A percentile compares a stretch with the other conserved stretches of the same genome.
These are phyloP conservation scores for Rugonectria rugulosa DNA, from an alignment of 2,329 filamentous ascomycete genomes.

Conservation along the genomic window DNA sequence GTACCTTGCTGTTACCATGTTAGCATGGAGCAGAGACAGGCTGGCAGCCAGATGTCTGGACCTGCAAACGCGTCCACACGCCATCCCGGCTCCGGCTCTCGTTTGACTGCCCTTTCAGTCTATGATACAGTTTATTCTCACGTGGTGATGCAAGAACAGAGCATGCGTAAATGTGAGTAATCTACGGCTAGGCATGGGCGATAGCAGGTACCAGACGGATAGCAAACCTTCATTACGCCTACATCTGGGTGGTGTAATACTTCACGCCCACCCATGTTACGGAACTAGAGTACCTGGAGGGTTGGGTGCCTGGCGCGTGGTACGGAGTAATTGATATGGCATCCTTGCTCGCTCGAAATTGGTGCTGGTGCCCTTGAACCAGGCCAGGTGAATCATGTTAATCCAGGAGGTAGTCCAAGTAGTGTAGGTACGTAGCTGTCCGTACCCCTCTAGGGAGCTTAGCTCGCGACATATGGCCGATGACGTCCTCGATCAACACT, in stretches of 20 bases:
- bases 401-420: background rate
- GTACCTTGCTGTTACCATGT: no score
- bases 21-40: no score
- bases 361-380: no score
- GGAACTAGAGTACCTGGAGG: no score
- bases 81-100: background rate
- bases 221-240: background rate
- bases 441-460: background rate
- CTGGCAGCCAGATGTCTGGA: no score
- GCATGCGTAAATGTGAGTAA: background rate
- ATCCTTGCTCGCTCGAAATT: background rate
- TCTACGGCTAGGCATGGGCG: background rate
- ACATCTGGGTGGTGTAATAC: no score
- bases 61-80: background rate
- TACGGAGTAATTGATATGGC: background rate
- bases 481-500: slow-evolving; percentile 45
- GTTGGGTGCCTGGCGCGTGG: no score
- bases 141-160: background rate
- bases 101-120: background rate
- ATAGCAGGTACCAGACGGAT: background rate
- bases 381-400: background rate
- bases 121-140: background rate
- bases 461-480: slow-evolving; percentile 30
- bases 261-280: no score
- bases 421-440: background rate